Evolutionary conservation across 1,139 yeast species (phyloP).

Genomic region (Kazachstania sp.): DNA sequence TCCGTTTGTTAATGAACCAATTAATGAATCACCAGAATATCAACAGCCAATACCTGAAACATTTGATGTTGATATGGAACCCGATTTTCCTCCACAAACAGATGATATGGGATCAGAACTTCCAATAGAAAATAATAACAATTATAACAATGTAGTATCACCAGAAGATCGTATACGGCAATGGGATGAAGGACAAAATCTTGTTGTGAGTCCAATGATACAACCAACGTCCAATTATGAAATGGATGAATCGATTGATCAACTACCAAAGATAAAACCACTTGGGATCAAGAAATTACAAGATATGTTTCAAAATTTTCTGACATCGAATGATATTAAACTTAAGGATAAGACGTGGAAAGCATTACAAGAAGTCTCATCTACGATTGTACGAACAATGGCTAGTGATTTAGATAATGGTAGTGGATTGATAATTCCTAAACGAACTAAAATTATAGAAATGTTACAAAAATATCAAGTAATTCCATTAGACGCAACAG

Average conservation of each 20-base stretch:
- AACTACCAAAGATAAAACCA: too few species aligned
- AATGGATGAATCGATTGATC: too few species aligned
- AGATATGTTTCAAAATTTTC: not conserved
- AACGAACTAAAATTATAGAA: slow-evolving; percentile 12
- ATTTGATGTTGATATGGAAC: not conserved
- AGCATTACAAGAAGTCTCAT: slow-evolving; percentile 1
- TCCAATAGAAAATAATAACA: not conserved
- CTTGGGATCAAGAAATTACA: not conserved
- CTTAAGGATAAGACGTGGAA: slow-evolving; percentile 4
- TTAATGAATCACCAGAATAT: not conserved
- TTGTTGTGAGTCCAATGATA: too few species aligned
- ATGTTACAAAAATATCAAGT: slow-evolving; percentile 12
- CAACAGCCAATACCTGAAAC: not conserved
- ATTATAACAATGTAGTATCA: too few species aligned
- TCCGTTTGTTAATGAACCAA: not conserved
- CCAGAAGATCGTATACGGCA: too few species aligned
- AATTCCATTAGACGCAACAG: slow-evolving; percentile 9
- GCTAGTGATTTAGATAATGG: slow-evolving; percentile 6
- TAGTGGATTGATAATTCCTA: slow-evolving; percentile 8
- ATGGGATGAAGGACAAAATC: too few species aligned
- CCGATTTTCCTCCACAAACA: not conserved
- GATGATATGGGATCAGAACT: not conserved
- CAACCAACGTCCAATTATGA: too few species aligned
- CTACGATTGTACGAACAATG: slow-evolving; percentile 4
- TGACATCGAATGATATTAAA: not conserved